Base-by-base conservation (phyloP, 2,329 filamentous ascomycete genomes). In the Hymenoscyphus linearis region DNA sequence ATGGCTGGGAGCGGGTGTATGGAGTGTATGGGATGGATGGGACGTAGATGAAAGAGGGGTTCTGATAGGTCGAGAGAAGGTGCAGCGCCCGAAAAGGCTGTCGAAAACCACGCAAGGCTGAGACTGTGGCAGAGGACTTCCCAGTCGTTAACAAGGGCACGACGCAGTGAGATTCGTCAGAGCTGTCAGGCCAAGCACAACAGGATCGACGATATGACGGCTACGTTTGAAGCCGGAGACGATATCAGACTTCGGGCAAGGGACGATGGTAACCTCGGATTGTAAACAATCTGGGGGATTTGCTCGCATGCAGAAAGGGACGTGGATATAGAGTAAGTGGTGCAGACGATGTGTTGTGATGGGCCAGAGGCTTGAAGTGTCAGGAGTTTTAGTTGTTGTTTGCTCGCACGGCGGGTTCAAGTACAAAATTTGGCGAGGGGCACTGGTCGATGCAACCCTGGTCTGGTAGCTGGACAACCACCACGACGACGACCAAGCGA, bases 41-140 rank as follows among this genome's bases (percentile, higher is more conserved):
- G 53, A 37, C 5, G 52, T 55, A 47, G 37, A 52, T n/a, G 47
- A 25, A 16, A 25, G 35, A 40, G 50, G 26, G 36, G 13, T 25
- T 50, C 25, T 36, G 50, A 34, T 16, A 14, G 27, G 22, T 37
- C 18, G 37, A 34, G 52, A 16, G 52, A 10, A 60, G 52, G 52
- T 47, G 52, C 25, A 18, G 37, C 36, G 25, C 52, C 36, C 26
- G 34, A 60, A 55, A 27, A 55, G 52, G 52, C 58, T 37, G 37
- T 60, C 36, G 40, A 47, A n/a, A n/a, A 47, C 40, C 10, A 47
- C 18, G 40, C 58, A 60, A 60, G 58, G 58, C 58, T 60, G 58
- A 60, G 58, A 10, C 18, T 47, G 40, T 47, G 40, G 22, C 6
- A 25, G 40, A 25, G 18, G 22, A 22, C 12, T 44, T 44, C 40